Evolutionary conservation across 345 rosid species (phyloP).

Genomic region (Brassica juncea): DNA sequence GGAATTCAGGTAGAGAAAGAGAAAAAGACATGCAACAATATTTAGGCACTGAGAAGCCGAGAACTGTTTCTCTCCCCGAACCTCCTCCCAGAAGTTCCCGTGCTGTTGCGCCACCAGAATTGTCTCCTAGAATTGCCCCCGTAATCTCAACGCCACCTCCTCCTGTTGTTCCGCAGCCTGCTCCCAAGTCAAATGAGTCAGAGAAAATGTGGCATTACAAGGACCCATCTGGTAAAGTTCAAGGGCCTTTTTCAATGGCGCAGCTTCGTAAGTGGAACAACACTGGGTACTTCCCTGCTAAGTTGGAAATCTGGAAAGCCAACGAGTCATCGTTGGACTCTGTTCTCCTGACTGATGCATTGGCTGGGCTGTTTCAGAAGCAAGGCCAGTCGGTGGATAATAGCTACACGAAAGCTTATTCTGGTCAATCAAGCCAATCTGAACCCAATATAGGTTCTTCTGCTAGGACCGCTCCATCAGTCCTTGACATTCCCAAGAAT

Average conservation of each 20-base stretch:
- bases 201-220: constrained; percentile 92
- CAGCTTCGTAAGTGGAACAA: constrained; percentile 96
- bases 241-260: constrained; percentile 93
- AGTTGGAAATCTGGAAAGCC: constrained; percentile 80
- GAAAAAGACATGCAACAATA: constrained; percentile 58
- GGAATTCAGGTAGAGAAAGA: constrained; percentile 59
- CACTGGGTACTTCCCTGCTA: constrained; percentile 88
- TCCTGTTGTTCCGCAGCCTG: constrained; percentile 42
- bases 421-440: constrained; percentile 40
- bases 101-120: constrained; percentile 46
- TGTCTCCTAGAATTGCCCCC: constrained; percentile 45
- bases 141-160: constrained; percentile 52
- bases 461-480: constrained; percentile 44
- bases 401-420: constrained; percentile 39
- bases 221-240: constrained; percentile 95
- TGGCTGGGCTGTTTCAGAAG: constrained; percentile 68
- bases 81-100: constrained; percentile 43
- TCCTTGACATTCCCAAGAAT: constrained; percentile 56
- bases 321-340: constrained; percentile 67
- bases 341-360: constrained; percentile 69
- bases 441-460: constrained; percentile 43
- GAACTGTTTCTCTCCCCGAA: constrained; percentile 50
- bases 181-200: constrained; percentile 61
- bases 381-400: constrained; percentile 45
- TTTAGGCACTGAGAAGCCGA: constrained; percentile 61